These are phyloP conservation scores for Leccinum variicolor DNA, from an alignment of 768 basidiomycete genomes.

Conservation along the genomic window DNA sequence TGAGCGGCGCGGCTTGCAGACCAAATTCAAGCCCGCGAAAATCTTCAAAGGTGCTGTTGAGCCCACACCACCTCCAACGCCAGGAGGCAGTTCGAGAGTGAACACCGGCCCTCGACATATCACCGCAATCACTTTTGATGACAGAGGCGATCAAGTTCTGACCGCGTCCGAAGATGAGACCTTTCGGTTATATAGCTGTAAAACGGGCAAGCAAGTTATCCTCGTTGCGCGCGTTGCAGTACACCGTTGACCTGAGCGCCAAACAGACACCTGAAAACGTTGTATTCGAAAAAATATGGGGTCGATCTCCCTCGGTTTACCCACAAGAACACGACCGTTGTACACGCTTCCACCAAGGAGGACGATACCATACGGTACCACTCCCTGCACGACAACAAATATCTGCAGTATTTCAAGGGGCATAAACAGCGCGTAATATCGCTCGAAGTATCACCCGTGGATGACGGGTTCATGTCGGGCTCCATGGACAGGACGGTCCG, in stretches of 20 bases:
- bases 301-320: constrained; percentile 94
- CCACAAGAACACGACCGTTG: constrained; percentile 79
- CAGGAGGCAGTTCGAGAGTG: constrained; percentile 35
- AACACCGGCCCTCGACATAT: constrained; percentile 63
- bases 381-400: constrained; percentile 94
- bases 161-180: constrained; percentile 92
- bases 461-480: constrained; percentile 95
- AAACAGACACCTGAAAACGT: constrained; percentile 65
- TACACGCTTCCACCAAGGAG: constrained; percentile 93
- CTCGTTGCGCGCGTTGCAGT: constrained; percentile 15
- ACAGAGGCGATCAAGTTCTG: constrained; percentile 80
- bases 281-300: constrained; percentile 96
- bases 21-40: constrained; percentile 81
- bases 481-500: constrained; percentile 94
- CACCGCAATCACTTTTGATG: constrained; percentile 88
- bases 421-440: constrained; percentile 89
- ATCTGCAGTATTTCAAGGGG: constrained; percentile 92
- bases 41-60: constrained; percentile 83
- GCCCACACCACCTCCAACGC: constrained; percentile 45
- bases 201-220: constrained; percentile 86
- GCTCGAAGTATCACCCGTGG: constrained; percentile 85
- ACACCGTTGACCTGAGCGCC: constrained; percentile 26
- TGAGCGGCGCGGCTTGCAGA: constrained; percentile 37
- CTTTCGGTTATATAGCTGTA: constrained; percentile 84
- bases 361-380: constrained; percentile 95